phyloP scores from a whole-genome alignment of 495 filamentous ascomycete species.

The Neurospora sp. region DNA sequence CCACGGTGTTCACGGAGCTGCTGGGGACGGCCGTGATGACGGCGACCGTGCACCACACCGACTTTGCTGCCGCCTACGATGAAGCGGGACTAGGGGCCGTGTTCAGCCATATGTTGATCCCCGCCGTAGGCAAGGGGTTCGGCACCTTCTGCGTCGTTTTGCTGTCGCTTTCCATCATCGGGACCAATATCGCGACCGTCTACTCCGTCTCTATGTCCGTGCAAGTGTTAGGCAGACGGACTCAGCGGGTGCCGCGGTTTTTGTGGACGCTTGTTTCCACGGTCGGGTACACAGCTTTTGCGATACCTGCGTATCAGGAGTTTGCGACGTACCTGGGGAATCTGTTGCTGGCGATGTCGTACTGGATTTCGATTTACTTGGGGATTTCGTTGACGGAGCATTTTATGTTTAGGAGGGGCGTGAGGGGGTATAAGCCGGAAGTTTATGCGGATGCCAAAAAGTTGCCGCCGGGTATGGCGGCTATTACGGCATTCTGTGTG shows the following conservation, averaged over 20 bases:
- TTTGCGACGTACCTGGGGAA: constrained; percentile 65
- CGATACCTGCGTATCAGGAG: constrained; percentile 65
- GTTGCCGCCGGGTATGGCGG: constrained; percentile 65
- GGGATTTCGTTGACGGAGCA: constrained; percentile 64
- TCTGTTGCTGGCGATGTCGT: constrained; percentile 72
- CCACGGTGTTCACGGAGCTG: constrained; percentile 69
- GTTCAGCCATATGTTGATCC: constrained; percentile 55
- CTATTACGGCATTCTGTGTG: constrained; percentile 53
- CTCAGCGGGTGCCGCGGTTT: constrained; percentile 64
- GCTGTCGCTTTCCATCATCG: constrained; percentile 68
- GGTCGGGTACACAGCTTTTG: constrained; percentile 60
- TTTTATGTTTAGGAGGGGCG: constrained; percentile 62
- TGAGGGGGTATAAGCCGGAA: constrained; percentile 50
- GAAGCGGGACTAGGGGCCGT: constrained; percentile 60
- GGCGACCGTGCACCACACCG: constrained; percentile 44
- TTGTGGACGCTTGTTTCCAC: constrained; percentile 65
- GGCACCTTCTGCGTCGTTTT: constrained; percentile 77
- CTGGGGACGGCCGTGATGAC: constrained; percentile 66
- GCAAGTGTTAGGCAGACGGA: constrained; percentile 56
- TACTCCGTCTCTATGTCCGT: constrained; percentile 72
- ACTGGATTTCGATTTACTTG: constrained; percentile 80
- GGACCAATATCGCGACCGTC: constrained; percentile 83
- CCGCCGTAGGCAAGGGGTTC: constrained; percentile 53
- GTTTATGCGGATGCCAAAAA: constrained; percentile 48
- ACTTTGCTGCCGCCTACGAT: constrained; percentile 44